These are phyloP conservation scores for Agaricus bisporus DNA, from an alignment of 768 basidiomycete species.

Conservation along the genomic window DNA sequence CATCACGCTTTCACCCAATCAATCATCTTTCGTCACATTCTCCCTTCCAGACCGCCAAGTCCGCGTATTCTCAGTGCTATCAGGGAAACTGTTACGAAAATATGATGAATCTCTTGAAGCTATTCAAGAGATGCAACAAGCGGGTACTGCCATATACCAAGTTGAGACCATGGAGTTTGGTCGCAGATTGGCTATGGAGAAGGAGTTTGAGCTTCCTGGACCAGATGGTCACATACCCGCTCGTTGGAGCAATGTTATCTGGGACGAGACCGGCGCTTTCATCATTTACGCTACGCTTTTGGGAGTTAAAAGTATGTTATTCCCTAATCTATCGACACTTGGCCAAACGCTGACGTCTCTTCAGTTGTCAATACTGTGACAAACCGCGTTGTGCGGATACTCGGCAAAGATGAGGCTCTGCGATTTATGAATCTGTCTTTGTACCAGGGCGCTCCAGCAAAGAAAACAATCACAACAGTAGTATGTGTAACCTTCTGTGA, in stretches of 20 bases:
- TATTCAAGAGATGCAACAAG: slow-evolving; percentile 98
- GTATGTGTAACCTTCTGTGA: slow-evolving; percentile 32
- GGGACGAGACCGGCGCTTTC: slow-evolving; percentile 97
- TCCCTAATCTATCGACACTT: not conserved
- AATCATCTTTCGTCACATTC: slow-evolving; percentile 86
- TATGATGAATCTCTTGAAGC: slow-evolving; percentile 94
- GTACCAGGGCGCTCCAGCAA: slow-evolving; percentile 92
- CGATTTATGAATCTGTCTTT: slow-evolving; percentile 84
- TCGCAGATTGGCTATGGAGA: slow-evolving; percentile 86
- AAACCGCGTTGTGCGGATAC: slow-evolving; percentile 80
- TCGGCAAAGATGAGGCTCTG: slow-evolving; percentile 93
- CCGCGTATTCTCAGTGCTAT: slow-evolving; percentile 87
- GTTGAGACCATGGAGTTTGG: slow-evolving; percentile 99
- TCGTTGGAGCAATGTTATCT: slow-evolving; percentile 84
- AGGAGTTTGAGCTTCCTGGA: slow-evolving; percentile 82
- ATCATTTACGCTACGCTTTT: slow-evolving; percentile 89
- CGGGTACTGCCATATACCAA: slow-evolving; percentile 85
- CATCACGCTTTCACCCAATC: slow-evolving; percentile 85
- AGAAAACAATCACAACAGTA: slow-evolving; percentile 75
- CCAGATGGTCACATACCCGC: slow-evolving; percentile 68
- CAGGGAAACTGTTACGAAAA: slow-evolving; percentile 83
- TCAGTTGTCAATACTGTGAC: slow-evolving; percentile 92
- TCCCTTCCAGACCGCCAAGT: slow-evolving; percentile 93
- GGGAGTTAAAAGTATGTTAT: slow-evolving; percentile 80
- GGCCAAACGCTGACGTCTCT: not conserved